Conservation (phyloP, 305 asterid genomes). For the Plantago coronopus region DNA sequence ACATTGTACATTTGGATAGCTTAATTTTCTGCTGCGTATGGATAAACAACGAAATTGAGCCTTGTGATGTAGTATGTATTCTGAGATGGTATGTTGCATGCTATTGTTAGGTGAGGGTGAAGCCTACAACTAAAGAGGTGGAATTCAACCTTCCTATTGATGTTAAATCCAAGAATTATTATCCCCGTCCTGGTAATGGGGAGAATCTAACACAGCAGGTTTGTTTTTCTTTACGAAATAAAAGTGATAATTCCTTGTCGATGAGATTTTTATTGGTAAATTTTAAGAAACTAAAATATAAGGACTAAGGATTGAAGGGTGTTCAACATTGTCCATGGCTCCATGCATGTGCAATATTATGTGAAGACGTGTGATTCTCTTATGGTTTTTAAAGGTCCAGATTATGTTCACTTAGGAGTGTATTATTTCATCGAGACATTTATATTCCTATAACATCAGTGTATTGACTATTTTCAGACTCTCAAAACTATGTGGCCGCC, state of each 20-base stretch:
- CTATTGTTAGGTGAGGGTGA: slow-evolving; percentile 89
- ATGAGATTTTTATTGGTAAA: too few relatives aligned
- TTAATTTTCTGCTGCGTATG: too few relatives aligned
- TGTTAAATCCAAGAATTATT: slow-evolving; percentile 58
- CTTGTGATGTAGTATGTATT: slow-evolving; percentile 12
- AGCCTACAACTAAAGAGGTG: slow-evolving; percentile 44
- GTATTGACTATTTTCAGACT: slow-evolving; percentile 41
- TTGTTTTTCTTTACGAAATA: background rate
- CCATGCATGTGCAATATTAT: too few relatives aligned
- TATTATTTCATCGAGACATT: background rate
- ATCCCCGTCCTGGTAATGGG: slow-evolving; percentile 38
- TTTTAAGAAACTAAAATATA: too few relatives aligned
- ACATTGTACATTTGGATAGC: too few relatives aligned
- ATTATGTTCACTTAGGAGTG: background rate
- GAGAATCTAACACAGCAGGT: slow-evolving; percentile 56
- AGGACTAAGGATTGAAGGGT: too few relatives aligned
- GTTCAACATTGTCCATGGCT: too few relatives aligned
- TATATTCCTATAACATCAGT: slow-evolving; percentile 17
- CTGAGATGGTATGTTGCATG: slow-evolving; percentile 2
- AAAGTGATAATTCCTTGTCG: background rate
- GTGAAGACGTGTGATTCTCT: background rate
- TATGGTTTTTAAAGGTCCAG: background rate
- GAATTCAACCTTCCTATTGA: slow-evolving; percentile 75
- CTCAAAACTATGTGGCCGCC: slow-evolving; percentile 58
- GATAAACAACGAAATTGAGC: background rate